A percentile compares a stretch with the other conserved stretches of the same genome.
Conservation (phyloP, 257 asterid genomes). For the Plectranthus barbatus region DNA sequence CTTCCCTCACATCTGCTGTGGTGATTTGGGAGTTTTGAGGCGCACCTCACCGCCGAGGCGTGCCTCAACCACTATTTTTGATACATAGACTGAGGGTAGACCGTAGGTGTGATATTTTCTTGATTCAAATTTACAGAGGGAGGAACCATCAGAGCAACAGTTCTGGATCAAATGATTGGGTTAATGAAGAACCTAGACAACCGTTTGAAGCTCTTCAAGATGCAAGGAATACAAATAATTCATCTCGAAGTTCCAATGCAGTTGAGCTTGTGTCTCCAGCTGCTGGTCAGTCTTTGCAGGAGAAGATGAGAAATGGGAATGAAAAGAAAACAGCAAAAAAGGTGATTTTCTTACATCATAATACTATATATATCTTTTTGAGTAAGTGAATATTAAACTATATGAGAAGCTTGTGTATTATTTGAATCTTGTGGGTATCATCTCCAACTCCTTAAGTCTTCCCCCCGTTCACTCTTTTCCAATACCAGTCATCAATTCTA, state of each 20-base stretch:
- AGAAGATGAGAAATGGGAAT: slow-evolving; percentile 27
- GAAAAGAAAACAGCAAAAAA: slow-evolving; percentile 30
- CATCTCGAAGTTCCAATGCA: slow-evolving; percentile 23
- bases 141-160: slow-evolving; percentile 41
- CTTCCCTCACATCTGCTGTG: too few species aligned
- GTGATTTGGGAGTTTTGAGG: too few species aligned
- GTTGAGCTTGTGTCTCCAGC: slow-evolving; percentile 31
- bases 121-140: slow-evolving; percentile 34
- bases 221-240: slow-evolving; percentile 24
- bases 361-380: not conserved
- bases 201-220: slow-evolving; percentile 36
- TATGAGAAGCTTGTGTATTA: not conserved
- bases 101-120: slow-evolving; percentile 4
- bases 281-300: slow-evolving; percentile 23
- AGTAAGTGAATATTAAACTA: not conserved
- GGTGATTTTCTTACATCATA: slow-evolving; percentile 25
- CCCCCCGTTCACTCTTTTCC: not conserved
- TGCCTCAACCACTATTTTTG: too few species aligned
- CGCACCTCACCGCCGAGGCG: too few species aligned
- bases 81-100: too few species aligned
- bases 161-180: slow-evolving; percentile 36
- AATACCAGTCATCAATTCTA: not conserved
- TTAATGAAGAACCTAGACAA: slow-evolving; percentile 33
- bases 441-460: not conserved
- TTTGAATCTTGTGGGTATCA: not conserved